Evolutionary conservation across 257 asterid species (phyloP).

Genomic region (Prunella vulgaris): DNA sequence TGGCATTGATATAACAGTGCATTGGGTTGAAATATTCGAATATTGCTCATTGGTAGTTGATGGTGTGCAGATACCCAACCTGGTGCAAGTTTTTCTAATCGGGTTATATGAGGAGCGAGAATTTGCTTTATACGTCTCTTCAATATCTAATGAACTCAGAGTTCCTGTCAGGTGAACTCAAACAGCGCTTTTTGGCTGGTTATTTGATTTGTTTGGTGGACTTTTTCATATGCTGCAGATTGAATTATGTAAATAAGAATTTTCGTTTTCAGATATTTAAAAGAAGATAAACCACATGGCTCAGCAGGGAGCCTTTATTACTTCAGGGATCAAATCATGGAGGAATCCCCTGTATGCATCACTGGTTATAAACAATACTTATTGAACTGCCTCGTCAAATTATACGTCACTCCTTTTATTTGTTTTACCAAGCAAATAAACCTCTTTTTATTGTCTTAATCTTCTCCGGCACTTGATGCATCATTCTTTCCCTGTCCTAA

Average conservation of each 20-base stretch:
- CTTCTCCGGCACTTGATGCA: background rate
- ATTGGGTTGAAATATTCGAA: constrained; percentile 14
- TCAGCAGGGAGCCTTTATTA: constrained; percentile 80
- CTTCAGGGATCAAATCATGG: constrained; percentile 80
- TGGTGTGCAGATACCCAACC: constrained; percentile 59
- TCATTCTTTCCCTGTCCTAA: background rate
- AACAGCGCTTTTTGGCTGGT: constrained; percentile 15
- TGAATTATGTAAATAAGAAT: background rate
- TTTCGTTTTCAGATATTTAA: constrained; percentile 54
- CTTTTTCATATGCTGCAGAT: background rate
- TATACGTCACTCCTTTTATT: background rate
- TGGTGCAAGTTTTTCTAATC: constrained; percentile 62
- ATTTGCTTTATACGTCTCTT: constrained; percentile 59
- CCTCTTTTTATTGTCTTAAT: background rate
- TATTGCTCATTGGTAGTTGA: constrained; percentile 21
- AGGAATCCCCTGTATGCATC: constrained; percentile 71
- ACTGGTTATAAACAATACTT: constrained; percentile 5
- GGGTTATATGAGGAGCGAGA: constrained; percentile 80
- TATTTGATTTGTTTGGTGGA: background rate
- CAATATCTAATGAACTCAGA: constrained; percentile 72
- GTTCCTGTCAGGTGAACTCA: constrained; percentile 72
- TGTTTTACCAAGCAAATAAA: background rate
- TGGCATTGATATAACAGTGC: constrained; percentile 5
- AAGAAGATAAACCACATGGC: constrained; percentile 86
- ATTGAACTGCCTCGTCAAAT: background rate